These are phyloP conservation scores for Fusarium tuaranense DNA, from an alignment of 2,329 filamentous ascomycete genomes.

Conservation along the genomic window DNA sequence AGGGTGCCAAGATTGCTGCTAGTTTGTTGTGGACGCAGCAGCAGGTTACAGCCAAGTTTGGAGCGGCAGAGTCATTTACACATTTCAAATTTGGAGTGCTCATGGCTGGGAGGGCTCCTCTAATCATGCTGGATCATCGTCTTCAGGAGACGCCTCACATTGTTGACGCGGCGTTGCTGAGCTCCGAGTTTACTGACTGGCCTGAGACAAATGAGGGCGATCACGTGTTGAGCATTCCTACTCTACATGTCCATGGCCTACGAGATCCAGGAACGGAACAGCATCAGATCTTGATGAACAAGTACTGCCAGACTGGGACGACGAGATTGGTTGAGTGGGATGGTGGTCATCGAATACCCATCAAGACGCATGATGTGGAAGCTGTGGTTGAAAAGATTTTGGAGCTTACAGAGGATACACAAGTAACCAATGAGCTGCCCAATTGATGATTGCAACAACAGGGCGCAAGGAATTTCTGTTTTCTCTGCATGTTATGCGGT, in stretches of 20 bases:
- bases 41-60: conserved; percentile 56
- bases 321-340: conserved; percentile 77
- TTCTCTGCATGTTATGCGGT: neutral
- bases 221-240: conserved; percentile 49
- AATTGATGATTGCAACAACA: neutral
- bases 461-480: neutral
- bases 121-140: conserved; percentile 51
- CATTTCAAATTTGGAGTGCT: conserved; percentile 52
- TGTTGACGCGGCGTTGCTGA: conserved; percentile 38
- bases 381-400: conserved; percentile 43
- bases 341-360: conserved; percentile 76
- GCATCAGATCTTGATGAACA: conserved; percentile 60
- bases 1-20: conserved; percentile 72
- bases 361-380: conserved; percentile 76
- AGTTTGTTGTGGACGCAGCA: conserved; percentile 74
- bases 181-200: conserved; percentile 42
- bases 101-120: conserved; percentile 50
- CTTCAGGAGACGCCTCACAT: conserved; percentile 64
- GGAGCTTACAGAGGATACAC: conserved; percentile 35
- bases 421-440: neutral
- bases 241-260: conserved; percentile 59
- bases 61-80: conserved; percentile 34
- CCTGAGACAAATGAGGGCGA: conserved; percentile 62
- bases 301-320: conserved; percentile 69
- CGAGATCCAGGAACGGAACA: conserved; percentile 71